Evolutionary conservation across 805 yeast genomes (phyloP), one percentile per base, ranked within the genome.

Genomic region (Henningerozyma blattae): DNA sequence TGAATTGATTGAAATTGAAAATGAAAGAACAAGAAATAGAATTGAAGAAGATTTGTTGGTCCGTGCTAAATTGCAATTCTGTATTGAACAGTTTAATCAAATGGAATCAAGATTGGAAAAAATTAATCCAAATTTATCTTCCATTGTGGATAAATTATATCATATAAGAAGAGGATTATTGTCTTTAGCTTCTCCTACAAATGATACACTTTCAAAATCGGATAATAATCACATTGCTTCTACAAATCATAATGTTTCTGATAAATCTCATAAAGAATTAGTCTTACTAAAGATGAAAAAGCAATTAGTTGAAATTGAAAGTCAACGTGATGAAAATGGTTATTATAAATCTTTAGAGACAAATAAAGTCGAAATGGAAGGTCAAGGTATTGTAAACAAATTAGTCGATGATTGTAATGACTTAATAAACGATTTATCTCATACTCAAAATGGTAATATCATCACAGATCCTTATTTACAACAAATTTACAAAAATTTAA

Each of bases 401-500:
- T 61, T 86, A 29, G 62, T 84, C 18, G 95, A 85, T 55, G 94
- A 85, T 50, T 83, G 95, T 53, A 75, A 77, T 50, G 77, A 76
- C 44, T 64, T 84, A 38, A 59, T 85, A 28, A 70, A 68, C 37
- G 95, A 87, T 61, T 61, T 84, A 31, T 62, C 68, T 6, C 72
- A 66, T 32, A 39, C 45, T n/a, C 40, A 34, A 5, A 42, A 42
- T 29, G 48, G 49, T 25, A 46, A 45, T 22, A 48, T 54, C 30
- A 58, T 64, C 42, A 55, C 70, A 29, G 77, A 70, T 44, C 63
- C 70, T 10, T 58, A 67, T 33, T 65, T 82, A 35, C 61, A 65
- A 32, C 72, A 72, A 14, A 64, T 81, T 19, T 87, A 82, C 58
- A 67, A 71, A 32, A 67, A 72, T 38, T 63, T 91, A 43, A 61